These are phyloP conservation scores for Ajuga chamaepitys DNA, from an alignment of 257 asterid genomes.

Conservation along the genomic window DNA sequence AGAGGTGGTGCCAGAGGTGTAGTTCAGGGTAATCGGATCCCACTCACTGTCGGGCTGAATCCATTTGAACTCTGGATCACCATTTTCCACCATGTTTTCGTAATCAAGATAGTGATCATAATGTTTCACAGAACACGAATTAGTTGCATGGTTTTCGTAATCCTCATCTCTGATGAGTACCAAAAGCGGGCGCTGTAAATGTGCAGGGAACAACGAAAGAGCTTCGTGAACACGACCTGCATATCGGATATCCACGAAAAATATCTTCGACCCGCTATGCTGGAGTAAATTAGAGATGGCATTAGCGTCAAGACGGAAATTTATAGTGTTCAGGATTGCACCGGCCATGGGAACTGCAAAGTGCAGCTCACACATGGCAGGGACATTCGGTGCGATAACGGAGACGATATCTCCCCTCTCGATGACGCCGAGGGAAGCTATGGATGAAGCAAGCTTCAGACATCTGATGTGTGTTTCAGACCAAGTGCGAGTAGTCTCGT, in stretches of 20 bases:
- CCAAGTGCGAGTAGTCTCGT: constrained; percentile 41
- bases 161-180: constrained; percentile 31
- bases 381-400: constrained; percentile 59
- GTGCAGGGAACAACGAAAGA: constrained; percentile 33
- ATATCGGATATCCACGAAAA: constrained; percentile 50
- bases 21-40: constrained; percentile 50
- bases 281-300: constrained; percentile 48
- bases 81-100: constrained; percentile 32
- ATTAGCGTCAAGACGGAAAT: constrained; percentile 65
- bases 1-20: constrained; percentile 84
- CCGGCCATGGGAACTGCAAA: constrained; percentile 75
- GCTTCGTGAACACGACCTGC: constrained; percentile 35
- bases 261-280: constrained; percentile 46
- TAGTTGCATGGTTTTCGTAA: neutral
- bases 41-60: constrained; percentile 42
- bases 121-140: neutral
- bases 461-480: constrained; percentile 44
- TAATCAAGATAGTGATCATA: constrained; percentile 24
- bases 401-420: constrained; percentile 52
- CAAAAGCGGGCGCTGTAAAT: constrained; percentile 28
- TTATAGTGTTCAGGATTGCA: constrained; percentile 53
- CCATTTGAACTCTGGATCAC: constrained; percentile 51
- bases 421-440: constrained; percentile 36
- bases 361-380: constrained; percentile 76
- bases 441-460: constrained; percentile 45